Evolutionary conservation across 2,329 filamentous ascomycete genomes (phyloP).

Genomic region (Zymoseptoria ardabiliae): DNA sequence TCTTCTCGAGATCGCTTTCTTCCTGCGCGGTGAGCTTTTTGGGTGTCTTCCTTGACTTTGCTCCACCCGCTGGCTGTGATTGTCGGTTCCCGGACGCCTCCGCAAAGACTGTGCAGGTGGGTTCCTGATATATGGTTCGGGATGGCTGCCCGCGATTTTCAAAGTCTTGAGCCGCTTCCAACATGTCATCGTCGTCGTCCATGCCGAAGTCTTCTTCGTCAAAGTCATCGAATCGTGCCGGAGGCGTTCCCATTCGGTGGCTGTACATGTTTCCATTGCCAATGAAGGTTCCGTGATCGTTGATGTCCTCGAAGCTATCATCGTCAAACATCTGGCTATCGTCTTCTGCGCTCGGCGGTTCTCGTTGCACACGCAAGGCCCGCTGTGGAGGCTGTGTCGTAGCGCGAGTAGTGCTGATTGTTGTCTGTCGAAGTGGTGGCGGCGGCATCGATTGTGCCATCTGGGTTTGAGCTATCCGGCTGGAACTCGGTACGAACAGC

Average conservation of each 20-base stretch:
- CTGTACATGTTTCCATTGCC: slow-evolving; percentile 28
- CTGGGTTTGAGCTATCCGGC: slow-evolving; percentile 29
- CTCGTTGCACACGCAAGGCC: neutral
- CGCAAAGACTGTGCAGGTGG: neutral
- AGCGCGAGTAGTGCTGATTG: slow-evolving; percentile 1
- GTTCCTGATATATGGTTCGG: slow-evolving; percentile 1
- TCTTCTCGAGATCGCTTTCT: slow-evolving; percentile 17
- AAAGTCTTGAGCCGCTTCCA: slow-evolving; percentile 37
- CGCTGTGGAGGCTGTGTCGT: slow-evolving; percentile 2
- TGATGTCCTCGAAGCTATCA: slow-evolving; percentile 16
- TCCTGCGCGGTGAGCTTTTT: slow-evolving; percentile 12
- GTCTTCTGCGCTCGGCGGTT: neutral
- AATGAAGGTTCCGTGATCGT: slow-evolving; percentile 20
- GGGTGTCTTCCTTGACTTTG: slow-evolving; percentile 27
- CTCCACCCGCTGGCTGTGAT: slow-evolving; percentile 9
- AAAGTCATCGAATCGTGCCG: slow-evolving; percentile 19
- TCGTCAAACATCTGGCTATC: slow-evolving; percentile 13
- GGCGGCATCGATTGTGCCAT: slow-evolving; percentile 14
- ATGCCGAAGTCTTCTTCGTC: slow-evolving; percentile 30
- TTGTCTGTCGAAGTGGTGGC: slow-evolving; percentile 3
- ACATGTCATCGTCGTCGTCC: slow-evolving; percentile 33
- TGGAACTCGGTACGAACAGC: slow-evolving; percentile 18
- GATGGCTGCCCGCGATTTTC: slow-evolving; percentile 30
- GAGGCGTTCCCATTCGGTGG: slow-evolving; percentile 33
- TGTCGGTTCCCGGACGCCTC: neutral